Base-by-base conservation (phyloP, 139 green algal species). In the Tetratostichococcus sp. region DNA sequence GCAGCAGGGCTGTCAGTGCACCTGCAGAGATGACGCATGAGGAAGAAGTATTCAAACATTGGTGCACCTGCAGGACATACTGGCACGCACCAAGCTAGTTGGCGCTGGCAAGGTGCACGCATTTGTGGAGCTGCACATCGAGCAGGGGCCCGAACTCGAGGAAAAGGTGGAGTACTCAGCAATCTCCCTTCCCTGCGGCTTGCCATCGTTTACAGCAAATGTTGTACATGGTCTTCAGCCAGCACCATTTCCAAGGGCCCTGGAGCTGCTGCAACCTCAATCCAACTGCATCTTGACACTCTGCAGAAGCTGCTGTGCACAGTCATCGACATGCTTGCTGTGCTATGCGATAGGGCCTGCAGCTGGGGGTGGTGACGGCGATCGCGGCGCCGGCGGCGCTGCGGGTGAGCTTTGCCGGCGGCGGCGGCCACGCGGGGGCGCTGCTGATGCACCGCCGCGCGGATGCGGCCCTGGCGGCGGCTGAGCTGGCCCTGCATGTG, bases 111-210 rank as follows among this genome's bases (percentile, higher is more conserved):
- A 62, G 5, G 66, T 92, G 3, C 76, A 82, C 26, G 72, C 89
- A 43, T 98, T 99, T 86, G 87, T 98, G 69, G 95, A 98, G 86
- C 91, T 98, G 59, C 95, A 98, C 86, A 98, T 98, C 26, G 95
- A 98, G 84, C 94, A 98, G 85, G 95, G 91, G 0, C 93, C 93
- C 1, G 17, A 86, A 35, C 81, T 98, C 62, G 94, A 98, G 86
- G 35, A 8, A 4, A 62, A 62, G 50, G 50, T 62, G 50, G 11
- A 11, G 39, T n/a, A n/a, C n/a, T n/a, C n/a, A n/a, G n/a, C n/a
- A n/a, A n/a, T n/a, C n/a, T n/a, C n/a, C n/a, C n/a, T n/a, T n/a
- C n/a, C n/a, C n/a, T n/a, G n/a, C n/a, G n/a, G n/a, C n/a, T n/a
- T n/a, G n/a, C n/a, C n/a, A n/a, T n/a, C n/a, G n/a, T n/a, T n/a